Conservation (phyloP, 306 rosid species). For the Pachyrhizus erosus region DNA sequence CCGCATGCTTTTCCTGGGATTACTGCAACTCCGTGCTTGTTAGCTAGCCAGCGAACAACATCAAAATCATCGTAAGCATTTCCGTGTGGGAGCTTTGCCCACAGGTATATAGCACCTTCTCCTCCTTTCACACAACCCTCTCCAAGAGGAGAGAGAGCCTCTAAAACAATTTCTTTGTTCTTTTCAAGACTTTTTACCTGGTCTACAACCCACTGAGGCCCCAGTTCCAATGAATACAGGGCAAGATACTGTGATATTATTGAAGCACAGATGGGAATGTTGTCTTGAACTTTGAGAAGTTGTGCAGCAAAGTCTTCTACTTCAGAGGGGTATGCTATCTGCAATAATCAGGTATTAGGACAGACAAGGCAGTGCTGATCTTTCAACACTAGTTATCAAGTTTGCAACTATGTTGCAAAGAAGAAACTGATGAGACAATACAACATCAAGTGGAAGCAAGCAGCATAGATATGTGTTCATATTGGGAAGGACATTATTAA, state of each 20-base stretch:
- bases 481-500: background rate
- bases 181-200: slow-evolving; percentile 68
- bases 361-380: background rate
- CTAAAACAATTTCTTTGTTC: slow-evolving; percentile 65
- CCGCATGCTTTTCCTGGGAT: slow-evolving; percentile 93
- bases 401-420: background rate
- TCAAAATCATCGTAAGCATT: slow-evolving; percentile 55
- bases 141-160: slow-evolving; percentile 84
- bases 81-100: slow-evolving; percentile 90
- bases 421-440: slow-evolving; percentile 14
- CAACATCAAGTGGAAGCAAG: slow-evolving; percentile 12
- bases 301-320: slow-evolving; percentile 72
- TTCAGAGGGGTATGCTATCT: slow-evolving; percentile 97
- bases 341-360: slow-evolving; percentile 39
- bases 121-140: slow-evolving; percentile 89
- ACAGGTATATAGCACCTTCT: slow-evolving; percentile 91
- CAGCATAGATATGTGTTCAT: background rate
- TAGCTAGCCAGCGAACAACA: slow-evolving; percentile 89
- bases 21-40: slow-evolving; percentile 75
- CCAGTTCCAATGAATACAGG: slow-evolving; percentile 76
- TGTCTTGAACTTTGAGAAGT: slow-evolving; percentile 97
- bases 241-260: slow-evolving; percentile 92
- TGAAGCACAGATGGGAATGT: slow-evolving; percentile 96
- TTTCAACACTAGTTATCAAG: background rate
- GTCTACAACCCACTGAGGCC: slow-evolving; percentile 80